Base-by-base conservation (phyloP, 306 rosid genomes). In the Pterocarpus santalinus region DNA sequence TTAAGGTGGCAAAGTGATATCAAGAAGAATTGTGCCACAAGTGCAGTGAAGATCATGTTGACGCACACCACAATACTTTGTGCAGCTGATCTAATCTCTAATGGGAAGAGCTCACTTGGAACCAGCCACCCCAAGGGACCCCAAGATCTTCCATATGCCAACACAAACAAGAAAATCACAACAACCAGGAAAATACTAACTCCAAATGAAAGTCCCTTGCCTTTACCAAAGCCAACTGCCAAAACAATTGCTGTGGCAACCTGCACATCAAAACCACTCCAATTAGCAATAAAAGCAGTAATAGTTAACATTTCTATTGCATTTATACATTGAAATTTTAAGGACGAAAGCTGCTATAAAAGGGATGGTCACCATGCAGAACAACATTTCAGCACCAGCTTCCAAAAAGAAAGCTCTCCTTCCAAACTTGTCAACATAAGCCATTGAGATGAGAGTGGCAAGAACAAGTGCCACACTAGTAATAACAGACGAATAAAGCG, bases 91-190 rank as follows among this genome's bases (percentile, higher is more conserved):
- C 98, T 91, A 32, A 90, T 92, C 86, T 94, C 97, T 75, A 94
- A 80, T 36, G 97, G 97, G 70, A 94, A 94, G 6, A 94, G 80
- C 87, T 94, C 98, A 82, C 97, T 92, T 0, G 98, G 94, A 74
- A 94, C 98, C 46, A 94, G 68, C 97, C 98, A 95, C n/a, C 94
- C 97, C 52, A 95, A 51, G 6, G 97, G 98, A 56, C 97, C 97
- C 98, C 95, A 92, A 0, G 98, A 91, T 85, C 98, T 91, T 84
- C 97, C 98, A 78, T 87, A 95, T 49, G 91, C 97, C 85, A 95
- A 84, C 44, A 95, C 98, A 52, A 92, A 95, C 5, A 87, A 2
- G 81, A 88, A 92, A 1, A 94, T 90, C 80, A 89, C 73, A 14
- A 94, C 32, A 16, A 92, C 98, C 33, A 94, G 88, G 72, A 91